Conservation (phyloP, 2,329 filamentous ascomycete genomes). For the Beauveria rudraprayagi region DNA sequence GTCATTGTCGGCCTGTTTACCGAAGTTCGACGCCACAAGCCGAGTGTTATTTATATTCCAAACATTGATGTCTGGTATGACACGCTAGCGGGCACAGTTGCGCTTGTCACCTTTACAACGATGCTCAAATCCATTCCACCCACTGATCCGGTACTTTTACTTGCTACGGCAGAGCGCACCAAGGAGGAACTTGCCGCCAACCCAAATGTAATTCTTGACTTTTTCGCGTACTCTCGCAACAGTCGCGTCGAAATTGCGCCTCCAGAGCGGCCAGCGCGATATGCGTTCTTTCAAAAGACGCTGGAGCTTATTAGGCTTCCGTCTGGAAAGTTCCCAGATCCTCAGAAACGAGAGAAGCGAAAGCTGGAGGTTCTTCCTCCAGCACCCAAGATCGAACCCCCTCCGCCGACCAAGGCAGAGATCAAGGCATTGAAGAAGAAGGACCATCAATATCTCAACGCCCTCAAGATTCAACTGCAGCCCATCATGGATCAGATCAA, state of each 20-base stretch:
- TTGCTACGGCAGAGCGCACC: slow-evolving; percentile 73
- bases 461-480: slow-evolving; percentile 81
- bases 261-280: slow-evolving; percentile 58
- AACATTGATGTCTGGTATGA: slow-evolving; percentile 83
- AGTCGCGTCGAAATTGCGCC: slow-evolving; percentile 65
- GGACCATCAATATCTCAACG: slow-evolving; percentile 77
- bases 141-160: slow-evolving; percentile 78
- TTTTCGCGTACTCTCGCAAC: slow-evolving; percentile 79
- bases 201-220: slow-evolving; percentile 56
- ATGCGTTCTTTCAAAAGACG: slow-evolving; percentile 70
- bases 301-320: slow-evolving; percentile 69
- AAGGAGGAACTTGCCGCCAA: slow-evolving; percentile 47
- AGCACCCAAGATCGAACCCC: slow-evolving; percentile 63
- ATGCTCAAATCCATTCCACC: slow-evolving; percentile 78
- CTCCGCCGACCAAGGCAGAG: slow-evolving; percentile 66
- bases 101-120: slow-evolving; percentile 73
- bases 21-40: slow-evolving; percentile 89
- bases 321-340: slow-evolving; percentile 81
- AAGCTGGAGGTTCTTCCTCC: slow-evolving; percentile 69
- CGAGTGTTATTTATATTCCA: slow-evolving; percentile 91
- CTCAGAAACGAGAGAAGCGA: slow-evolving; percentile 76
- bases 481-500: slow-evolving; percentile 98
- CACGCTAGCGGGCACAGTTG: slow-evolving; percentile 51
- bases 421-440: slow-evolving; percentile 70
- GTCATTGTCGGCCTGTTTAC: slow-evolving; percentile 85